Evolutionary conservation across 768 basidiomycete genomes (phyloP).

Genomic region (Boletus vinaceobasis): DNA sequence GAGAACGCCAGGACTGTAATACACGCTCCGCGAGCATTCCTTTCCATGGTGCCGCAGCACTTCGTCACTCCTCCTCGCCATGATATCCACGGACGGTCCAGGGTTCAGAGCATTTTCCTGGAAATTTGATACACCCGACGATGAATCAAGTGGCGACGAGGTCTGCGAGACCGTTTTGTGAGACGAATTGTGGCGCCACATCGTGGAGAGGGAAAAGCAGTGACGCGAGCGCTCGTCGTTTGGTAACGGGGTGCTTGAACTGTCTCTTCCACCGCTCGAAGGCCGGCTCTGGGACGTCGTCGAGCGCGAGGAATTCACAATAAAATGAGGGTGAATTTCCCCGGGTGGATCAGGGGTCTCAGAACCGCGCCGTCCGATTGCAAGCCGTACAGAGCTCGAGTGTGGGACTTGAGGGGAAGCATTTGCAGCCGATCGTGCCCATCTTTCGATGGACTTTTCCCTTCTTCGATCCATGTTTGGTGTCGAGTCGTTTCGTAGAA

Average conservation of each 20-base stretch:
- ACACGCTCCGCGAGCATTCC: conserved; percentile 23
- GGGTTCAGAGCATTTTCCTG: conserved; percentile 17
- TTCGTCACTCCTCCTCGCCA: conserved; percentile 44
- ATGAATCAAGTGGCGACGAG: conserved; percentile 33
- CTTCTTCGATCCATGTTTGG: conserved; percentile 22
- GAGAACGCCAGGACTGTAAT: conserved; percentile 29
- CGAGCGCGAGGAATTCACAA: conserved; percentile 15
- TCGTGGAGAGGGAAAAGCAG: conserved; percentile 31
- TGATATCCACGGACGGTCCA: conserved; percentile 20
- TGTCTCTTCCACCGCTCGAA: conserved; percentile 25
- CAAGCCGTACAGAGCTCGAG: conserved; percentile 9
- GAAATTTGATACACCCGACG: conserved; percentile 29
- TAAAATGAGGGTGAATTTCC: conserved; percentile 10
- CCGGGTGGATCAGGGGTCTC: conserved; percentile 25
- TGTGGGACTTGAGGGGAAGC: conserved; percentile 17
- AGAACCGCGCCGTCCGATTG: conserved; percentile 28
- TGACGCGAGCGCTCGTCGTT: conserved; percentile 23
- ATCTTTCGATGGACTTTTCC: conserved; percentile 33
- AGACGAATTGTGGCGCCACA: conserved; percentile 24
- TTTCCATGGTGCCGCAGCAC: conserved; percentile 32
- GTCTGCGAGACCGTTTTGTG: conserved; percentile 24
- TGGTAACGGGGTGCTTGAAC: conserved; percentile 18
- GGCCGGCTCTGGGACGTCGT: conserved; percentile 25
- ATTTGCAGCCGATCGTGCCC: conserved; percentile 29
- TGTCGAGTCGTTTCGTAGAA: conserved; percentile 20